A percentile compares a stretch with the other conserved stretches of the same genome.
Evolutionary conservation across 352 stramenopile species (phyloP).

Genomic region (Phytopythium mirpurense): DNA sequence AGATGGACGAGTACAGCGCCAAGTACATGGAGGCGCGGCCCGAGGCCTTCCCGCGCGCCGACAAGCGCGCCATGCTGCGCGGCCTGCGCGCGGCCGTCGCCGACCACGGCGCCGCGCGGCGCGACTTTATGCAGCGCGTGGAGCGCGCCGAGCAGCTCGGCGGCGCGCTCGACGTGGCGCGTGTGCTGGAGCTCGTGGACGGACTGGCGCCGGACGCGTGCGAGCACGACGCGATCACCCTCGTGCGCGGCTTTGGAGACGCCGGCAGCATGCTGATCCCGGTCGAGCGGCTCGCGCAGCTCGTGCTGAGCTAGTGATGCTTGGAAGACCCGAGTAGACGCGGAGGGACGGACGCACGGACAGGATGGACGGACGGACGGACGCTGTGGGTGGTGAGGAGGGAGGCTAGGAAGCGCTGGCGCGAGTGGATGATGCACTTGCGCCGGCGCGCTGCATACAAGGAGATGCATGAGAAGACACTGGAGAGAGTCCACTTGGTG

Average conservation of each 20-base stretch:
- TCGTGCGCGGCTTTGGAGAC: conserved; percentile 64
- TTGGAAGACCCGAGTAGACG: too few relatives aligned
- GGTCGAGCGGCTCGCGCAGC: conserved; percentile 36
- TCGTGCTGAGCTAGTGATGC: conserved; percentile 17
- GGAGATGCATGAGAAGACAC: too few relatives aligned
- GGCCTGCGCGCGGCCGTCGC: conserved; percentile 36
- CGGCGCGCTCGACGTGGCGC: conserved; percentile 19
- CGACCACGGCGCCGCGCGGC: conserved; percentile 12
- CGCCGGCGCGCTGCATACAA: too few relatives aligned
- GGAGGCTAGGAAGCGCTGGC: too few relatives aligned
- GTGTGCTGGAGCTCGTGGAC: conserved; percentile 36
- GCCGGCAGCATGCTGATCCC: conserved; percentile 56
- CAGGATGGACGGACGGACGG: too few relatives aligned
- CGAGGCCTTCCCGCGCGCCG: conserved; percentile 55
- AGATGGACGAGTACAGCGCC: conserved; percentile 84
- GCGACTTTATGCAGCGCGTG: conserved; percentile 16
- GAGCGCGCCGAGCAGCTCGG: conserved; percentile 30
- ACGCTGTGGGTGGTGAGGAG: too few relatives aligned
- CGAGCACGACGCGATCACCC: conserved; percentile 60
- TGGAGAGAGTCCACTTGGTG: too few relatives aligned
- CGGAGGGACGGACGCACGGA: too few relatives aligned
- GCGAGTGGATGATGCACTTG: too few relatives aligned
- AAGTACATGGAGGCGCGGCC: conserved; percentile 74
- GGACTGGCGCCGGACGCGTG: conserved; percentile 37
- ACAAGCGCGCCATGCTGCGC: conserved; percentile 56